Evolutionary conservation across 768 basidiomycete genomes (phyloP).

Genomic region (Phanerochaete sordida): DNA sequence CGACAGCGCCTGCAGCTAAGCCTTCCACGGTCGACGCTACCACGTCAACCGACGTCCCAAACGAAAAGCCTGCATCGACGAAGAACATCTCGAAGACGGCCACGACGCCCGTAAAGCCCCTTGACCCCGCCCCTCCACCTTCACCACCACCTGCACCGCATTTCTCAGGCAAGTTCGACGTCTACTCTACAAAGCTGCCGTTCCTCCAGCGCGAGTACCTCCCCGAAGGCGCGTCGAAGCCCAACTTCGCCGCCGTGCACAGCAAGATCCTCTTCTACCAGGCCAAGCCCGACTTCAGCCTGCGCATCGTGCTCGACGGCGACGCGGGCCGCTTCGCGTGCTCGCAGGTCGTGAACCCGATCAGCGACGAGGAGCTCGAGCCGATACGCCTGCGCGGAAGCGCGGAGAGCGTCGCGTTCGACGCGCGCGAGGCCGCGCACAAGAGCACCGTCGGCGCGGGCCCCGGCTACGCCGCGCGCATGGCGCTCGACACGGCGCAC

Average conservation of each 20-base stretch:
- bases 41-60: too few relatives aligned
- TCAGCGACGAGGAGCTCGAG: slow-evolving; percentile 11
- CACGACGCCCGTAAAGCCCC: too few relatives aligned
- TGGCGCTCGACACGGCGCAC: neutral
- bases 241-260: slow-evolving; percentile 10
- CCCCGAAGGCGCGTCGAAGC: neutral
- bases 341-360: neutral
- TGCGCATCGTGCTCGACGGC: neutral
- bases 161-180: slow-evolving; percentile 16
- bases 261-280: slow-evolving; percentile 10
- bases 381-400: slow-evolving; percentile 1
- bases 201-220: slow-evolving; percentile 6
- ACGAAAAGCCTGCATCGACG: too few relatives aligned
- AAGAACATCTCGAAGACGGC: too few relatives aligned
- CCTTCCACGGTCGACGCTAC: too few relatives aligned
- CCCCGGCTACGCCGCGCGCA: neutral
- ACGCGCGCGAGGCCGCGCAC: neutral
- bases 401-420: neutral
- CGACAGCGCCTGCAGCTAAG: too few relatives aligned
- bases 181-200: slow-evolving; percentile 10
- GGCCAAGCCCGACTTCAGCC: slow-evolving; percentile 12
- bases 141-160: neutral
- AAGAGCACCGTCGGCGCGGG: neutral
- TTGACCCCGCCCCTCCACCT: too few relatives aligned
- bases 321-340: slow-evolving; percentile 5